phyloP scores from a whole-genome alignment of 148 eudicot species.

The Spergularia bocconei region DNA sequence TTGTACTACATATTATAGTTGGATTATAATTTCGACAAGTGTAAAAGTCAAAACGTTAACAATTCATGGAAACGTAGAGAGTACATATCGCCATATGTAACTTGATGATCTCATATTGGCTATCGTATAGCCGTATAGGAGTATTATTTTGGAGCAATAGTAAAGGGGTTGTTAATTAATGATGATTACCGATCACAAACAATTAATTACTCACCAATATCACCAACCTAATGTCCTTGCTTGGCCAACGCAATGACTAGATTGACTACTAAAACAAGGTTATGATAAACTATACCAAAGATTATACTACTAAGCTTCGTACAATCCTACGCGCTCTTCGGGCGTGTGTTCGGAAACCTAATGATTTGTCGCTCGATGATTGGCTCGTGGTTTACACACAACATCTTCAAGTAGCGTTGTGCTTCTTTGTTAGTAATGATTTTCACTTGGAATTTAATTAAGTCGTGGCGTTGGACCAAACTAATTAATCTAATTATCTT shows the following conservation, averaged over 20 bases:
- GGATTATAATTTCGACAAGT: no score
- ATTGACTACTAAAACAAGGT: neutral
- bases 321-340: neutral
- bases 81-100: no score
- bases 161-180: neutral
- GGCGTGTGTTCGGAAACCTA: neutral
- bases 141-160: neutral
- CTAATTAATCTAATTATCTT: conserved; percentile 10
- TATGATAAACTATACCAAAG: neutral
- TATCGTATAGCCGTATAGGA: no score
- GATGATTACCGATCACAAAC: neutral
- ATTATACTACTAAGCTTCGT: neutral
- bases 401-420: neutral
- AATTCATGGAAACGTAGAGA: no score
- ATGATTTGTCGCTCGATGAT: neutral
- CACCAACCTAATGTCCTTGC: conserved; percentile 21
- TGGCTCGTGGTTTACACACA: neutral
- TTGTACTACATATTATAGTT: no score
- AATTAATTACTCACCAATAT: conserved; percentile 13
- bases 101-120: no score
- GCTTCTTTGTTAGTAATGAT: conserved; percentile 3
- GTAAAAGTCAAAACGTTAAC: no score
- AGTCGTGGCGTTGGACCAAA: conserved; percentile 16
- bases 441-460: conserved; percentile 23
- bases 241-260: conserved; percentile 15